Base-by-base conservation (phyloP, 2,329 filamentous ascomycete genomes). In the Tolypocladium inflatum region DNA sequence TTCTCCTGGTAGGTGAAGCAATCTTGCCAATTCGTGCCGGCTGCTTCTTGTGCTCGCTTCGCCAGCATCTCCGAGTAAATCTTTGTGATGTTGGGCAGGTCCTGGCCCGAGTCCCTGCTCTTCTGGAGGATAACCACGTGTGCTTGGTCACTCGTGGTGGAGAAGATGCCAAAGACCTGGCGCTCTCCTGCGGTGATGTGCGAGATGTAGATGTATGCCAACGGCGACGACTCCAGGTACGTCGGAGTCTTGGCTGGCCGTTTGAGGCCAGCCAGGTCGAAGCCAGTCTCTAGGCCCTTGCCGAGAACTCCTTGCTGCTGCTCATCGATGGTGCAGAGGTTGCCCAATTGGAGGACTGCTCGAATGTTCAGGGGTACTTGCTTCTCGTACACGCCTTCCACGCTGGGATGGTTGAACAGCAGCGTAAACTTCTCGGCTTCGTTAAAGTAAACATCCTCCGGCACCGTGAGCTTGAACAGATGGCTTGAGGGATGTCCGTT, bases 371-470 rank as follows among this genome's bases (percentile, higher is more conserved):
- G 78, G 1, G 95, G 91, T 1, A 99, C 81, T 63, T 96, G 89
- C 67, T 88, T 93, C 75, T 99, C 95, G 68, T 99, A 99, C 17
- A 99, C 91, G 37, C 95, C 95, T 73, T 99, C 94, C 2, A 99
- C 90, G 70, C 91, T 96, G 0, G 91, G 85, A 68, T 99, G 92
- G 62, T 93, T 91, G 76, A 97, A 93, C 1, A 97, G 78, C 35
- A 87, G 75, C 2, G 87, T 85, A 61, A 97, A 87, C 68, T 91
- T 95, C 61, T 91, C 88, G 0, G 87, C 80, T 70, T 97, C 90
- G 51, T 86, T 84, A 60, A 96, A 85, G 73, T 95, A 99, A 0
- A 89, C 81, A 58, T 94, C 87, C 71, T 99, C 94, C 0, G 90
- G 81, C 73, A 99, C 90, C 0, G 88, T 92, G 42, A 99, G 80